Evolutionary conservation across 2,329 filamentous ascomycete species (phyloP).

Genomic region (Microascus cirrosus): DNA sequence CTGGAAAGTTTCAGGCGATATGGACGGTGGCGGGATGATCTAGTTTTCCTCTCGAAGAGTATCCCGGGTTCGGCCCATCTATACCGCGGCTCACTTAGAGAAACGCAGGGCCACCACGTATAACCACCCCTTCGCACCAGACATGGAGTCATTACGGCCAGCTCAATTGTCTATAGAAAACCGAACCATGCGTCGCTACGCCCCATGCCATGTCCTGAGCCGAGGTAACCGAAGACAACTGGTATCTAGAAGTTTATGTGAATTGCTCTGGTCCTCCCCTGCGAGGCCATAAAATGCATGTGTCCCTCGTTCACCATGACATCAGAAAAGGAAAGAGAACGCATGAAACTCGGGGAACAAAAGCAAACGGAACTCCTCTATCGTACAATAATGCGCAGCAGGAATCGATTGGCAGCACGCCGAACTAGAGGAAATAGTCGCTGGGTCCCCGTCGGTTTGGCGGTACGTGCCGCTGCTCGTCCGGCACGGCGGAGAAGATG

Average conservation of each 20-base stretch:
- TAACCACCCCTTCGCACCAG: background rate
- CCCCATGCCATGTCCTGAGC: background rate
- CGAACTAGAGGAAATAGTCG: conserved; percentile 55
- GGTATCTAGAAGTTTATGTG: background rate
- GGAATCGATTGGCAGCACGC: background rate
- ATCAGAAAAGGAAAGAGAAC: background rate
- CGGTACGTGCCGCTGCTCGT: conserved; percentile 71
- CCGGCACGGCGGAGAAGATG: conserved; percentile 83
- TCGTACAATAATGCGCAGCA: background rate
- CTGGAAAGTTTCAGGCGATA: no score
- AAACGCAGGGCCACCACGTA: background rate
- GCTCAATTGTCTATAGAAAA: background rate
- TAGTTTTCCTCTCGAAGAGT: no score
- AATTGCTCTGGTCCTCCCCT: background rate
- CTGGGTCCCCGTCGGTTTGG: conserved; percentile 56
- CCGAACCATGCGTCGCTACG: background rate
- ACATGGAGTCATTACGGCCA: background rate
- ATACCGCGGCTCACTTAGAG: no score
- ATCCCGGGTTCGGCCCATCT: no score
- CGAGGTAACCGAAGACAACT: background rate
- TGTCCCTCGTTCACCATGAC: background rate
- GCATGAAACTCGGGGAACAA: background rate
- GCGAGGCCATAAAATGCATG: background rate
- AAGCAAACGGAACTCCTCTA: background rate
- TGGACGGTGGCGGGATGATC: no score